Percentiles rank a stretch among this genome's conserved stretches.
Evolutionary conservation across 2,329 filamentous ascomycete species (phyloP).

Genomic region (Domatiomyces globalis): DNA sequence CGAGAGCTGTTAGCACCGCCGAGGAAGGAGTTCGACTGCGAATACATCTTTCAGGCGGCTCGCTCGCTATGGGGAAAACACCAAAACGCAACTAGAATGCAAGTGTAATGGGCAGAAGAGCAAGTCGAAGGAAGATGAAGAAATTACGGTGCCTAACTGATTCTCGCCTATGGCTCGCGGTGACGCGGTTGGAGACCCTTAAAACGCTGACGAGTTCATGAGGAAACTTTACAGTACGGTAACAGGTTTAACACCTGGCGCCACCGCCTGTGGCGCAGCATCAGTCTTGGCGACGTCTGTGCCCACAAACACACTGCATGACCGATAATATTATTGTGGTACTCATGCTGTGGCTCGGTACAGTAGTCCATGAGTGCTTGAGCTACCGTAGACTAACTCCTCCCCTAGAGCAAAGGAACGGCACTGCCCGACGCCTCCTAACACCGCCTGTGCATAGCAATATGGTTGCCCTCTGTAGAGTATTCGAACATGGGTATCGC

Average conservation of each 20-base stretch:
- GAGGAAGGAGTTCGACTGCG: constrained; percentile 72
- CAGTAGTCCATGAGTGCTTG: background rate
- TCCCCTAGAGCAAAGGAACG: background rate
- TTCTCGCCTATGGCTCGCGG: background rate
- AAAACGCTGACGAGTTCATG: background rate
- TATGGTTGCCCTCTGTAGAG: background rate
- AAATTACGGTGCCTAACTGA: background rate
- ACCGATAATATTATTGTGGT: too few relatives aligned
- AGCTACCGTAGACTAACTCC: background rate
- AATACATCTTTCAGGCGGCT: constrained; percentile 53
- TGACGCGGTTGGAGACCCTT: background rate
- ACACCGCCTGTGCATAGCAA: background rate
- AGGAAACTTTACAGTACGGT: background rate
- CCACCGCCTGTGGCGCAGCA: background rate
- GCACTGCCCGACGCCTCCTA: background rate
- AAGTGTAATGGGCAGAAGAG: constrained; percentile 10
- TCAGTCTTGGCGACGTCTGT: background rate
- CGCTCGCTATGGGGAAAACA: constrained; percentile 14
- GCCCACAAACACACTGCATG: background rate
- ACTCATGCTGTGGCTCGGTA: background rate
- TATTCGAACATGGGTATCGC: background rate
- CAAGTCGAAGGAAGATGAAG: background rate
- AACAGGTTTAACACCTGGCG: too few relatives aligned
- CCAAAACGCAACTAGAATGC: constrained; percentile 18
- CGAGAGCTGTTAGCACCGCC: constrained; percentile 64